Evolutionary conservation across 352 stramenopile species (phyloP).

Genomic region (Phytophthora sojae): DNA sequence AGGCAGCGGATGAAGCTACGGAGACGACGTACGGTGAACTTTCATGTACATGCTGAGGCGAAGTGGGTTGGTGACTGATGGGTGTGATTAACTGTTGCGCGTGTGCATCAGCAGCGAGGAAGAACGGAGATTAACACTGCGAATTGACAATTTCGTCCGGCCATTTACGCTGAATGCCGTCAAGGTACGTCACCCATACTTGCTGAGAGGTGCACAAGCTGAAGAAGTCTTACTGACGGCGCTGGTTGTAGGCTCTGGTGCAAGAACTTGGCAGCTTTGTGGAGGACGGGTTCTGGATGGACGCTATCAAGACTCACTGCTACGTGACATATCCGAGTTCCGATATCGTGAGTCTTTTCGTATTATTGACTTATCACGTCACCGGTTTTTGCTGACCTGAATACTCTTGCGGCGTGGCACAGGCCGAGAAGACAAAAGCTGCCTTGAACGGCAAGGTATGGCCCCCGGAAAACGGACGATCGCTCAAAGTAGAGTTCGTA

Average conservation of each 20-base stretch:
- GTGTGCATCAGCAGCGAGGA: conserved; percentile 7
- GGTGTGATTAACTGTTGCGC: not conserved
- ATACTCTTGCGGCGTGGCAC: not conserved
- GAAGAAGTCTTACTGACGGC: conserved; percentile 2
- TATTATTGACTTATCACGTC: not conserved
- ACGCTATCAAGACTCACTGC: conserved; percentile 90
- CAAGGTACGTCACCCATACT: conserved; percentile 47
- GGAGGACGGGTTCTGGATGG: conserved; percentile 88
- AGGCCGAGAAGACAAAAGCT: conserved; percentile 60
- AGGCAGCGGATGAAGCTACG: conserved; percentile 8
- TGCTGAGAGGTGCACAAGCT: not conserved
- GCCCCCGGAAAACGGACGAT: conserved; percentile 66
- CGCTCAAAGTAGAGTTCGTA: conserved; percentile 48
- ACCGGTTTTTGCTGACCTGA: not conserved
- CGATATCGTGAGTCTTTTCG: conserved; percentile 51
- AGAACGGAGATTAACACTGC: conserved; percentile 38
- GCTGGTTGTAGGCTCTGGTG: conserved; percentile 51
- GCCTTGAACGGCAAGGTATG: conserved; percentile 66
- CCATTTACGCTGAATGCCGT: conserved; percentile 82
- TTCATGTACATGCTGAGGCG: not conserved
- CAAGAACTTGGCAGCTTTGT: conserved; percentile 66
- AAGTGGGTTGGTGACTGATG: not conserved
- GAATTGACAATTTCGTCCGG: conserved; percentile 78
- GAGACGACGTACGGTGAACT: conserved; percentile 17
- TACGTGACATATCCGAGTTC: conserved; percentile 73